Evolutionary conservation across 345 rosid genomes (phyloP), one percentile per base, ranked within the genome.

Genomic region (Hibiscus tridactylites): DNA sequence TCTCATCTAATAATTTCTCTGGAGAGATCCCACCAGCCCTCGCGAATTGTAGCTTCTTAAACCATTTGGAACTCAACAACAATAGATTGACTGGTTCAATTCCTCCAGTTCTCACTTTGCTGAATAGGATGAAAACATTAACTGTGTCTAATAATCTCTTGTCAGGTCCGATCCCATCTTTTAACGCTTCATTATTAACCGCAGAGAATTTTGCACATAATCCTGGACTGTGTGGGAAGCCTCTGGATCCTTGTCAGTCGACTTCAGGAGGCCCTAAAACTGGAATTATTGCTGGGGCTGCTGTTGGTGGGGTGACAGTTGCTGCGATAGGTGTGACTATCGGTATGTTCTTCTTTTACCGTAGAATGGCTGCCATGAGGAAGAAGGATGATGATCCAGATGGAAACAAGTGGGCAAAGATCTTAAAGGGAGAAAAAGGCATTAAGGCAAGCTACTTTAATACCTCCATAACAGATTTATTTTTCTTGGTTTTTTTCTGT

Each of bases 311-410:
- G 73, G 75, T 88, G 71, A 87, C 90, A 16, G 71, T 63, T 62
- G 92, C 93, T 6, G 95, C 98, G 5, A 24, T 90, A 69, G 77
- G 80, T 58, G 81, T 88, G 56, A 88, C 79, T 52, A 59, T 83
- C 35, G 85, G 53, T 26, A 6, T 88, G 86, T 75, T 82, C 83
- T 79, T 86, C 79, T 84, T 83, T 74, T 72, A 72, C 81, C 91
- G 96, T 70, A 88, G 66, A 79, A 39, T 80, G 71, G 66, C 84
- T 71, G 66, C 53, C 72, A 81, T 59, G 81, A 84, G 79, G 84
- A 93, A 83, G 92, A 91, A 86, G 87, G 86, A 81, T 5, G 93
- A 86, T 68, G 98, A 94, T 77, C 98, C 98, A 46, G 90, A 90
- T 53, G 97, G 97, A 74, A 94, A 94, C 79, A 88, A 81, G 76